Base-by-base conservation (phyloP, 306 rosid species). In the Prunus salicina region DNA sequence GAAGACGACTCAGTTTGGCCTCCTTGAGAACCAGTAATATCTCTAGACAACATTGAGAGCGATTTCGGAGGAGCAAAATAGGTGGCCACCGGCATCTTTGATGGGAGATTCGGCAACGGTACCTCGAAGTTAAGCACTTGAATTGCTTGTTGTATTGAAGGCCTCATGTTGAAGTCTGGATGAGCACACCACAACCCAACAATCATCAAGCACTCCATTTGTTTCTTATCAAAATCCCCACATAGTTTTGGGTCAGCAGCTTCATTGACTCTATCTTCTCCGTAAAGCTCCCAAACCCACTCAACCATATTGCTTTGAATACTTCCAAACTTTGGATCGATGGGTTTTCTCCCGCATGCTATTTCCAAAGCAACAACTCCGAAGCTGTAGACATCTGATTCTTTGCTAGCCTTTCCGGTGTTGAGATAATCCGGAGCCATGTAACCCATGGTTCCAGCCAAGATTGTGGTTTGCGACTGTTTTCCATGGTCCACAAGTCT, bases 141-240 rank as follows among this genome's bases (percentile, higher is more conserved):
- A 66, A 79, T 62, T 22, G 60, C 63, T 57, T 22, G 63, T 57
- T 22, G 63, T n/a, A 57, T 57, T 57, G 63, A 57, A 57, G 63
- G 63, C 78, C 82, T 79, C 14, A 2, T 20, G 3, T 12, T 12
- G 43, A 28, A 18, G 18, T 79, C 74, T 12, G 64, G 64, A 27
- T 65, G 62, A 79, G 74, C 82, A 73, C 78, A 79, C 82, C 78
- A 73, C 9, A 79, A 46, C 12, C 82, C 74, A 67, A 73, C 46
- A 16, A 16, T 67, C 46, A 79, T 46, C 65, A 79, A 18, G 62
- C 70, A 45, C 12, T 56, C 16, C 30, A 57, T 22, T 57, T 57
- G 28, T 57, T 57, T 3, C 16, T 22, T 13, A 57, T 22, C 63
- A 75, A 73, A 73, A 1, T 73, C 75, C 12, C 64, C 75, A 12